Evolutionary conservation across 257 asterid genomes (phyloP).

Genomic region (Plantago major): DNA sequence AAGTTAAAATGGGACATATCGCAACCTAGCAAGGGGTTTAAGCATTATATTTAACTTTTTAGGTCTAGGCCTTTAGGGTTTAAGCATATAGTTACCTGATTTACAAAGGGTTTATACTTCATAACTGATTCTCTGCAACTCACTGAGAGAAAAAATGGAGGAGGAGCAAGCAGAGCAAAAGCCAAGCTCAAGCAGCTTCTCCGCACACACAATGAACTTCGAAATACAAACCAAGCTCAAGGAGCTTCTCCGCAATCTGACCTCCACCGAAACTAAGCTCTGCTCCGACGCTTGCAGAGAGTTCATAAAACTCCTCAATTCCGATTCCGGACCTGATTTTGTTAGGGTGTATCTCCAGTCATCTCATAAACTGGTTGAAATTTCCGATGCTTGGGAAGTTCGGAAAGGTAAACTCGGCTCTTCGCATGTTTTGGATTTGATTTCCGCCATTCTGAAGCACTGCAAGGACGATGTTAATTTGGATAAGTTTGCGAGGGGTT

Average conservation of each 20-base stretch:
- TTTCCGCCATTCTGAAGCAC: conserved; percentile 51
- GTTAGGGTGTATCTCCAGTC: conserved; percentile 35
- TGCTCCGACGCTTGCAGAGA: conserved; percentile 64
- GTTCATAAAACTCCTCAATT: conserved; percentile 53
- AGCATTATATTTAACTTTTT: too few relatives aligned
- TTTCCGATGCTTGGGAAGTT: conserved; percentile 72
- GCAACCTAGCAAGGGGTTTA: too few relatives aligned
- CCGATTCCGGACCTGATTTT: conserved; percentile 51
- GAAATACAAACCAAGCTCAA: conserved; percentile 50
- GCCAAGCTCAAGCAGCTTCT: too few relatives aligned
- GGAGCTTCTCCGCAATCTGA: conserved; percentile 67
- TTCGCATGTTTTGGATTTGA: conserved; percentile 39
- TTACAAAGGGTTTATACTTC: too few relatives aligned
- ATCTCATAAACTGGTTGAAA: conserved; percentile 56
- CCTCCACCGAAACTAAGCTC: conserved; percentile 53
- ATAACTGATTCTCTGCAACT: too few relatives aligned
- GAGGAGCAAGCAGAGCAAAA: too few relatives aligned
- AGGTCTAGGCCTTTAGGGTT: too few relatives aligned
- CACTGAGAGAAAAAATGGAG: too few relatives aligned
- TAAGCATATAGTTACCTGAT: too few relatives aligned
- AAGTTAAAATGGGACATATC: too few relatives aligned
- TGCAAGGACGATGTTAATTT: conserved; percentile 29
- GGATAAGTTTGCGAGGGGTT: conserved; percentile 55
- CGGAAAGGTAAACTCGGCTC: conserved; percentile 60
- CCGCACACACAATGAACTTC: neutral